Conservation (phyloP, 768 basidiomycete genomes). For the Nidularia pulvinata region DNA sequence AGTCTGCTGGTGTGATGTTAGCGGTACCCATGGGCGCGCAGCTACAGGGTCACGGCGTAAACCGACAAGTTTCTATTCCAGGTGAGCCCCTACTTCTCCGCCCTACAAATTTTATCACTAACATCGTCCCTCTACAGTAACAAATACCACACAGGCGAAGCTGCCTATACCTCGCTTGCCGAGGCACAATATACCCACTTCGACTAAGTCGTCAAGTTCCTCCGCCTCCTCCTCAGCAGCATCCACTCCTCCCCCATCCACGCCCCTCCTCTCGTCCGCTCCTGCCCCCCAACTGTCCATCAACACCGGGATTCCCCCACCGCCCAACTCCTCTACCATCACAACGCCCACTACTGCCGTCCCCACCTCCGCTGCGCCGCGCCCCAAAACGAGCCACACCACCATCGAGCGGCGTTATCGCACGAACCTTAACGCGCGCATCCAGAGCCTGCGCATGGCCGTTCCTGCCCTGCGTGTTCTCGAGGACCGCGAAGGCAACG, state of each 20-base stretch:
- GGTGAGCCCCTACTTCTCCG: slow-evolving; percentile 11
- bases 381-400: slow-evolving; percentile 88
- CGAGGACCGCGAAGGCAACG: slow-evolving; percentile 54
- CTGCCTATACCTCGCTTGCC: slow-evolving; percentile 36
- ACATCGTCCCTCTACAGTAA: slow-evolving; percentile 6
- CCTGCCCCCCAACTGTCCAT: slow-evolving; percentile 11
- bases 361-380: slow-evolving; percentile 18
- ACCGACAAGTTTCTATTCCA: slow-evolving; percentile 11
- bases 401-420: slow-evolving; percentile 89
- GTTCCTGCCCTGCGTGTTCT: slow-evolving; percentile 84
- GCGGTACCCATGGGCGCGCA: slow-evolving; percentile 42
- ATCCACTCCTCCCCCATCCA: slow-evolving; percentile 38
- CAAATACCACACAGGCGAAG: slow-evolving; percentile 22
- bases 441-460: slow-evolving; percentile 76
- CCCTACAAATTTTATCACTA: neutral
- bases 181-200: slow-evolving; percentile 17
- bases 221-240: slow-evolving; percentile 42
- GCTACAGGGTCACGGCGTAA: slow-evolving; percentile 20
- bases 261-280: slow-evolving; percentile 22
- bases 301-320: slow-evolving; percentile 11
- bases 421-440: slow-evolving; percentile 87
- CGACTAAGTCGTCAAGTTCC: slow-evolving; percentile 18
- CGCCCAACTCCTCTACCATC: slow-evolving; percentile 10
- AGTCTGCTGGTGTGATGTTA: slow-evolving; percentile 58
- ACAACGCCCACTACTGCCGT: slow-evolving; percentile 4